phyloP scores from a whole-genome alignment of 139 green algal species.

The Chlorella sp. region DNA sequence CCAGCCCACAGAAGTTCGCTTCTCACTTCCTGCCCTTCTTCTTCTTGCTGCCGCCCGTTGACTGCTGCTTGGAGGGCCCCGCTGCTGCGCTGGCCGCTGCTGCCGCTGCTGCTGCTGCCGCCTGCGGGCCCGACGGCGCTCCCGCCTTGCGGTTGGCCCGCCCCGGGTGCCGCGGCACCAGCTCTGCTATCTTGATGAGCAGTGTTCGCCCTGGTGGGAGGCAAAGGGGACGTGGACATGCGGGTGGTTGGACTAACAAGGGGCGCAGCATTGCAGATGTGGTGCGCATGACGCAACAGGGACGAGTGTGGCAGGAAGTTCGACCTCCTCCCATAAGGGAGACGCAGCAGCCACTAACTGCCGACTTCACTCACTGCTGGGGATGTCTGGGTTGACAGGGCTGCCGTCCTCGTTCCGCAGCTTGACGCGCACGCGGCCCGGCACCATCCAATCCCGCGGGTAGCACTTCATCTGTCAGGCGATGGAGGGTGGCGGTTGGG shows the following conservation, averaged over 20 bases:
- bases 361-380: conserved; percentile 32
- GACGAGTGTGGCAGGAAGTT: not conserved
- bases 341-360: not conserved
- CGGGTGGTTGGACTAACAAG: not conserved
- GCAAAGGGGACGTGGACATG: too few species aligned
- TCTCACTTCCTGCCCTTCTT: conserved; percentile 42
- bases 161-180: conserved; percentile 52
- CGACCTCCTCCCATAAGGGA: not conserved
- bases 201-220: conserved; percentile 27
- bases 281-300: not conserved
- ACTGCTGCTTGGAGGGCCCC: not conserved
- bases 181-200: conserved; percentile 53
- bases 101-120: conserved; percentile 17
- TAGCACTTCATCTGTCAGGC: conserved; percentile 69
- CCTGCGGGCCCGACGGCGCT: conserved; percentile 18
- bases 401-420: conserved; percentile 62
- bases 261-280: too few species aligned
- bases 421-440: conserved; percentile 63
- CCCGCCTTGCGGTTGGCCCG: conserved; percentile 23
- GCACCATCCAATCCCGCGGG: conserved; percentile 63
- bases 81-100: not conserved
- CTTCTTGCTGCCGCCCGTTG: conserved; percentile 46
- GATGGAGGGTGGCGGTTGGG: too few species aligned
- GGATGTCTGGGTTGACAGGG: conserved; percentile 57
- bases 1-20: too few species aligned